phyloP scores from a whole-genome alignment of 2,329 filamentous ascomycete genomes.

The Pochonia chlamydosporia region DNA sequence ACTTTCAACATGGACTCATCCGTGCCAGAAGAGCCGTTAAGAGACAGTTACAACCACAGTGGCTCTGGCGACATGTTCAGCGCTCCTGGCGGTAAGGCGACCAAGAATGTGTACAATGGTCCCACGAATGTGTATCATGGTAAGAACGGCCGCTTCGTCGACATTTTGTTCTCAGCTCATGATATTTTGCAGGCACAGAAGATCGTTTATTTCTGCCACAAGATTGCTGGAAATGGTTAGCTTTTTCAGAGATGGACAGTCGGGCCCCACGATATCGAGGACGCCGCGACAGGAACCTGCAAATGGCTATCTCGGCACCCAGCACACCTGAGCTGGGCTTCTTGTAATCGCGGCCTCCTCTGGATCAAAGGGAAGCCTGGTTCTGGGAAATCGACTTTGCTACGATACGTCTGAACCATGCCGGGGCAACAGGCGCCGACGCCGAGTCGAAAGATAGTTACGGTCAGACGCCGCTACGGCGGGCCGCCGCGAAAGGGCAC shows the following conservation, averaged over 20 bases:
- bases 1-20: no score
- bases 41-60: background rate
- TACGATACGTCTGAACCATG: background rate
- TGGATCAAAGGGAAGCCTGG: background rate
- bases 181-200: background rate
- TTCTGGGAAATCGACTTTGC: no score
- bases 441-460: background rate
- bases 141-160: background rate
- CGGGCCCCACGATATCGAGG: background rate
- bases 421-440: background rate
- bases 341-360: background rate
- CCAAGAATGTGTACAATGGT: background rate
- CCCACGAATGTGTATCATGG: background rate
- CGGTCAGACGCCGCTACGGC: no score
- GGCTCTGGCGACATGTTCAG: background rate
- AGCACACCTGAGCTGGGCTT: background rate
- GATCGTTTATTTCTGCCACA: background rate
- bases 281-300: background rate
- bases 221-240: background rate
- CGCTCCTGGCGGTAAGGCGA: background rate
- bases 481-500: no score
- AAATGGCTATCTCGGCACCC: background rate
- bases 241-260: background rate
- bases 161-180: background rate
- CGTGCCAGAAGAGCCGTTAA: no score